Base-by-base conservation (phyloP, 2,329 filamentous ascomycete species). In the Diaporthe humulicola region DNA sequence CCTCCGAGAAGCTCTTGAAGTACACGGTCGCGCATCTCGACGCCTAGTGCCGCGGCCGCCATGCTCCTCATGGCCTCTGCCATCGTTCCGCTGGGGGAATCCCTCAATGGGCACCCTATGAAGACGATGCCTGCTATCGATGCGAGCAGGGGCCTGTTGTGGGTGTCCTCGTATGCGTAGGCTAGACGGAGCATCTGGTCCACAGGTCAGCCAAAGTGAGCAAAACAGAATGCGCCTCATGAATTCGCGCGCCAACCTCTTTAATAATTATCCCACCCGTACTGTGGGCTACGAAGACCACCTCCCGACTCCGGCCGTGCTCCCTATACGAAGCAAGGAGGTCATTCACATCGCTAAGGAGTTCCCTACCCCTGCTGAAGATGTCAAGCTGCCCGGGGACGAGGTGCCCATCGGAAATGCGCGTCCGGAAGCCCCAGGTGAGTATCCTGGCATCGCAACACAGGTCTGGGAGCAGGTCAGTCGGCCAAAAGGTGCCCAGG, bases 211-310 rank as follows among this genome's bases (percentile, higher is more conserved):
- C 2, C 38, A 4, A 69, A 72, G 9, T 76, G 73, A 60, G 6
- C 7, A 8, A 30, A 7, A 28, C 25, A 25, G 6, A 56, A 22
- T 17, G 22, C 9, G 1, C 6, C 7, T 52, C 40, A 22, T 40
- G 28, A 4, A 25, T 28, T 17, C 10, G 28, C 36, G 22, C 50
- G 8, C n/a, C 22, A 33, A 83, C 81, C 78, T 83, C 81, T 67
- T 83, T 83, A 19, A 83, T 77, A 4, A 83, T 40, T 4, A 83
- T 60, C 15, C 81, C 81, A 0, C 81, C 81, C 0, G 81, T 79
- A 1, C 80, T 81, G 54, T 83, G 81, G 0, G 81, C 78, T 3
- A 83, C 75, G 15, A 82, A 79, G 1, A 82, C 73, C 8, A 83
- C 72, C 12, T 81, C 78, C 1, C 81, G 74, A 0, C 74, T 70